These are phyloP conservation scores for Trichoderma guizhouense DNA, from an alignment of 2,329 filamentous ascomycete genomes.

Conservation along the genomic window DNA sequence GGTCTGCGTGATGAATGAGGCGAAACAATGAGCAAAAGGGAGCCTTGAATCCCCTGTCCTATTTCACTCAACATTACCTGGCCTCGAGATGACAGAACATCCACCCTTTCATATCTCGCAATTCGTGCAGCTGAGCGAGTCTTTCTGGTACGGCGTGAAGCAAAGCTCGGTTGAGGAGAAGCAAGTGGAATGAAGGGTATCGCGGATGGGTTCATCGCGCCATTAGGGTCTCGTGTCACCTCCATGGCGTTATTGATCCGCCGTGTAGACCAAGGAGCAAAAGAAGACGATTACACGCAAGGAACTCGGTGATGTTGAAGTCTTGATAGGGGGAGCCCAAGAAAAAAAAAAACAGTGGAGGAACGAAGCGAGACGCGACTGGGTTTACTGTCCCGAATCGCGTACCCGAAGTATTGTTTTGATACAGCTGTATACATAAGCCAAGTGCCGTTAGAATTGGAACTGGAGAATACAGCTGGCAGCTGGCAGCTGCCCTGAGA, in stretches of 20 bases:
- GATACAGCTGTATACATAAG: neutral
- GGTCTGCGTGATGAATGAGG: neutral
- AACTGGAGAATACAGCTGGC: neutral
- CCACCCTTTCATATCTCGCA: neutral
- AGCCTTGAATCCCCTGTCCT: neutral
- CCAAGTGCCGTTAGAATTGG: neutral
- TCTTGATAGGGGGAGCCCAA: neutral
- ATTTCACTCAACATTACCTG: neutral
- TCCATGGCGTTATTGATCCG: neutral
- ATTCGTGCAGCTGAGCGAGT: neutral
- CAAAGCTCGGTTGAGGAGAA: slow-evolving; percentile 2
- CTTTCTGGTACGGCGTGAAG: neutral
- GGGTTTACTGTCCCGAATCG: neutral
- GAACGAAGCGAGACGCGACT: neutral
- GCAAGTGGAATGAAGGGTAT: slow-evolving; percentile 26
- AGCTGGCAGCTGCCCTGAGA: neutral
- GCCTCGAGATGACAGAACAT: neutral
- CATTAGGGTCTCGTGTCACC: slow-evolving; percentile 21
- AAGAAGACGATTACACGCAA: neutral
- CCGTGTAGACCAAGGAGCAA: neutral
- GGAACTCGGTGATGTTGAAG: neutral
- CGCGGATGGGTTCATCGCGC: slow-evolving; percentile 31
- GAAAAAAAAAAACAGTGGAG: neutral
- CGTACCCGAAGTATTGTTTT: neutral
- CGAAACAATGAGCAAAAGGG: neutral